These are phyloP conservation scores for Candida pini DNA, from an alignment of 805 yeast genomes.

Conservation along the genomic window DNA sequence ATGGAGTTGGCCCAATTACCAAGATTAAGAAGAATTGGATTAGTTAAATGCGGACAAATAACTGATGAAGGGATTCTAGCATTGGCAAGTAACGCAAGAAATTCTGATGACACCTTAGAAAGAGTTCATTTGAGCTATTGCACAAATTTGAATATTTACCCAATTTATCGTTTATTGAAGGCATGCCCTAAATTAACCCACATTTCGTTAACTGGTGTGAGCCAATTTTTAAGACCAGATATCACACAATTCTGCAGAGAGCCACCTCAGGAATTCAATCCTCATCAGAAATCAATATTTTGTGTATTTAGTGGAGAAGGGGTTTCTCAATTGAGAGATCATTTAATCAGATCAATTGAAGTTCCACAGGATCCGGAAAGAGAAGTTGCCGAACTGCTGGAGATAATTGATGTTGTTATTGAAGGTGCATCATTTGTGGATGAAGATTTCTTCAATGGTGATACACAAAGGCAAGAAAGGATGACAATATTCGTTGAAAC, in stretches of 20 bases:
- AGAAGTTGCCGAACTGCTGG: conserved; percentile 27
- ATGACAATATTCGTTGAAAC: conserved; percentile 23
- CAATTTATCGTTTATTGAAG: conserved; percentile 67
- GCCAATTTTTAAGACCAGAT: conserved; percentile 82
- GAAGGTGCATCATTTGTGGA: conserved; percentile 16
- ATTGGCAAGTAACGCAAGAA: conserved; percentile 48
- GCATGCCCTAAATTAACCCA: conserved; percentile 86
- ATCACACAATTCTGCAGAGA: conserved; percentile 82
- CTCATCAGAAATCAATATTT: conserved; percentile 75
- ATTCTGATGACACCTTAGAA: conserved; percentile 73
- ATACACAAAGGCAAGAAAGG: conserved; percentile 21
- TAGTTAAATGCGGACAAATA: conserved; percentile 85
- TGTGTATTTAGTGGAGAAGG: conserved; percentile 95
- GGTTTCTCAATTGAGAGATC: conserved; percentile 67
- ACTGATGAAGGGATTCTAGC: conserved; percentile 78
- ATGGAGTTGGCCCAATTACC: conserved; percentile 72
- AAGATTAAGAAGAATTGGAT: conserved; percentile 80
- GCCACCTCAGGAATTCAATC: conserved; percentile 89
- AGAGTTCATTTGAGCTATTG: conserved; percentile 93
- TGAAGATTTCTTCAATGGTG: conserved; percentile 14
- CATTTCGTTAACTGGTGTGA: conserved; percentile 84
- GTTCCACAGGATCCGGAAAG: conserved; percentile 27
- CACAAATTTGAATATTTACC: conserved; percentile 68
- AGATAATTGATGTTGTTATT: conserved; percentile 24
- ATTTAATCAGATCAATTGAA: conserved; percentile 40